phyloP scores from a whole-genome alignment of 768 basidiomycete genomes.

The Russula ochroleuca region DNA sequence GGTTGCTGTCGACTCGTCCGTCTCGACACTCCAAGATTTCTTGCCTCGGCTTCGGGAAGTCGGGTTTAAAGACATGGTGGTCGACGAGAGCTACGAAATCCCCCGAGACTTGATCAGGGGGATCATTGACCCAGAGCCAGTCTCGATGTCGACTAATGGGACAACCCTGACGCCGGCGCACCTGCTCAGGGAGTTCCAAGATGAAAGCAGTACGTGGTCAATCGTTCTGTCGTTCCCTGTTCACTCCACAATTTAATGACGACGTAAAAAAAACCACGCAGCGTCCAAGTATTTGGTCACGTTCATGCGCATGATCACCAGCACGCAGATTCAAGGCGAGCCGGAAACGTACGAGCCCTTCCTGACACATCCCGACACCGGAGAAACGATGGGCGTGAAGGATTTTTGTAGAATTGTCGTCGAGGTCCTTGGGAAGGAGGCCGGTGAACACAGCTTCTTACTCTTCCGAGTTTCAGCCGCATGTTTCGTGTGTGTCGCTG shows the following conservation, averaged over 20 bases:
- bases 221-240: constrained; percentile 5
- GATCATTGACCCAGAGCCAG: constrained; percentile 36
- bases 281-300: constrained; percentile 72
- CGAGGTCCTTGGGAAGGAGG: constrained; percentile 72
- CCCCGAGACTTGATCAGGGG: constrained; percentile 49
- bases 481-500: background rate
- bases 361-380: constrained; percentile 71
- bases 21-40: constrained; percentile 50
- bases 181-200: constrained; percentile 52
- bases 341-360: constrained; percentile 62
- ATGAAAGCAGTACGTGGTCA: constrained; percentile 34
- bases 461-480: background rate
- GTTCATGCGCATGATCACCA: constrained; percentile 78
- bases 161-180: constrained; percentile 35
- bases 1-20: constrained; percentile 46
- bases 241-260: background rate
- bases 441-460: constrained; percentile 42
- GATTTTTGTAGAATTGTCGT: constrained; percentile 77
- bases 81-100: constrained; percentile 71
- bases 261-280: constrained; percentile 27
- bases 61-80: constrained; percentile 64
- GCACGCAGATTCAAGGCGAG: constrained; percentile 71
- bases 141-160: constrained; percentile 29
- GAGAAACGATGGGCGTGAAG: constrained; percentile 49
- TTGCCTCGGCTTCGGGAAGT: constrained; percentile 48